Percentiles rank a stretch among this genome's conserved stretches.
phyloP scores from a whole-genome alignment of 495 filamentous ascomycete genomes.

The Neurospora tetrasperma region DNA sequence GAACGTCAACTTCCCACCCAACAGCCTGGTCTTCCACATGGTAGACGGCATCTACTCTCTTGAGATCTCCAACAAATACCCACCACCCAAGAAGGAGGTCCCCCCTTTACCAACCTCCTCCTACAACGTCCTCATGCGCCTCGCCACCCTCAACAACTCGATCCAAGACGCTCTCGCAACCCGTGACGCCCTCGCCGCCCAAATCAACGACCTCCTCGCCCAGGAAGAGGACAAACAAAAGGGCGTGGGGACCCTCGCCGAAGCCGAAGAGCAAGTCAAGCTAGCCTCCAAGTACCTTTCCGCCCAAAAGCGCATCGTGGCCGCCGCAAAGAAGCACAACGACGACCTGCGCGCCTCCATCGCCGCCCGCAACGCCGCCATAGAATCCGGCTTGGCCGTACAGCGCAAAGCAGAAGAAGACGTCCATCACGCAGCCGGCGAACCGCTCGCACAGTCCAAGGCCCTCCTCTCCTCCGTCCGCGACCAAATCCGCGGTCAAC shows the following conservation, averaged over 20 bases:
- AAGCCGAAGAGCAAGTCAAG: constrained; percentile 52
- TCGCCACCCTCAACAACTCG: constrained; percentile 83
- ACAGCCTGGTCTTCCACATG: constrained; percentile 81
- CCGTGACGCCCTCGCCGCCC: constrained; percentile 57
- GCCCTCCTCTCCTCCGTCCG: constrained; percentile 45
- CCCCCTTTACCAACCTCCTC: constrained; percentile 53
- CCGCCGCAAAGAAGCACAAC: constrained; percentile 45
- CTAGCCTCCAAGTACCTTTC: constrained; percentile 51
- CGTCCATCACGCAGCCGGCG: constrained; percentile 39
- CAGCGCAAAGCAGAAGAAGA: constrained; percentile 49
- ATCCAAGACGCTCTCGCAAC: constrained; percentile 84
- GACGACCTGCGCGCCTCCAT: constrained; percentile 57
- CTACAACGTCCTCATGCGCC: constrained; percentile 82
- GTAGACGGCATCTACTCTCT: constrained; percentile 79
- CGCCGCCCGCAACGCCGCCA: constrained; percentile 52
- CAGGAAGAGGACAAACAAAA: constrained; percentile 31
- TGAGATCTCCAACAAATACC: constrained; percentile 35
- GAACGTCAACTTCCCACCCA: constrained; percentile 68
- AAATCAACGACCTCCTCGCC: constrained; percentile 66
- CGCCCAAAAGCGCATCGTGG: constrained; percentile 53
- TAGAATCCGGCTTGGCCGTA: constrained; percentile 47
- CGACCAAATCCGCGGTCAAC: constrained; percentile 64
- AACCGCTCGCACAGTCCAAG: constrained; percentile 46
- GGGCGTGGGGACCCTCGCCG: constrained; percentile 29
- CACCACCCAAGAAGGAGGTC: constrained; percentile 33